Conservation (phyloP, 768 basidiomycete genomes). For the Panaeolus papilionaceus region DNA sequence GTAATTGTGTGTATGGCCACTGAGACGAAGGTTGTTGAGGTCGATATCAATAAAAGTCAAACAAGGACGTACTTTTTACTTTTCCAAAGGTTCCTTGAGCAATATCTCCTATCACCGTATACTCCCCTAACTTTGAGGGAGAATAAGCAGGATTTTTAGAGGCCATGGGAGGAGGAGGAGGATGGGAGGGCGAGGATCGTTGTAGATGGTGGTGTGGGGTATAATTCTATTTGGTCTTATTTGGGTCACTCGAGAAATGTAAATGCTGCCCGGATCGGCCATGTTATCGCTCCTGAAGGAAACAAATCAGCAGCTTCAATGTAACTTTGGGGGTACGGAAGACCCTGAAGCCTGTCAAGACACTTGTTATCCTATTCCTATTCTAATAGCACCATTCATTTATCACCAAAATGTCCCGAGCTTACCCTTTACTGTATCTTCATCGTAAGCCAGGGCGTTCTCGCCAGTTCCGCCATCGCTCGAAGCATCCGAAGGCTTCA, state of each 20-base stretch:
- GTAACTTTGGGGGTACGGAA: neutral
- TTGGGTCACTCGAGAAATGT: slow-evolving; percentile 19
- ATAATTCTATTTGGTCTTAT: slow-evolving; percentile 19
- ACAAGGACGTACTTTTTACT: slow-evolving; percentile 86
- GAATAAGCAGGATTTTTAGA: slow-evolving; percentile 46
- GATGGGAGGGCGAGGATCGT: slow-evolving; percentile 15
- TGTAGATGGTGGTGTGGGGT: slow-evolving; percentile 15
- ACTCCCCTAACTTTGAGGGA: slow-evolving; percentile 86
- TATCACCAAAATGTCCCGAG: neutral
- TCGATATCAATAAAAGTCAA: slow-evolving; percentile 23
- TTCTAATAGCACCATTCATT: neutral
- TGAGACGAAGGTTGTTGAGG: slow-evolving; percentile 38
- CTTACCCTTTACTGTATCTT: neutral
- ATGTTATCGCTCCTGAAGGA: slow-evolving; percentile 14
- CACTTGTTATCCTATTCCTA: neutral
- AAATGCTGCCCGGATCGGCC: slow-evolving; percentile 12
- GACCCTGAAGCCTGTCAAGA: neutral
- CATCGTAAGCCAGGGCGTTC: neutral
- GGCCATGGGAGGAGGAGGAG: slow-evolving; percentile 35
- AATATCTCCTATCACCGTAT: slow-evolving; percentile 85
- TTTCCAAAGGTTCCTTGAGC: slow-evolving; percentile 99
- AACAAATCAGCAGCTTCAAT: slow-evolving; percentile 8
- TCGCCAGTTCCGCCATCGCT: neutral
- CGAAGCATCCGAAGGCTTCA: slow-evolving; percentile 1
- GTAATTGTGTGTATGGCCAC: slow-evolving; percentile 96